Evolutionary conservation across 352 stramenopile species (phyloP), one percentile per base, ranked within the genome.

Genomic region (Blastocystis sp.): DNA sequence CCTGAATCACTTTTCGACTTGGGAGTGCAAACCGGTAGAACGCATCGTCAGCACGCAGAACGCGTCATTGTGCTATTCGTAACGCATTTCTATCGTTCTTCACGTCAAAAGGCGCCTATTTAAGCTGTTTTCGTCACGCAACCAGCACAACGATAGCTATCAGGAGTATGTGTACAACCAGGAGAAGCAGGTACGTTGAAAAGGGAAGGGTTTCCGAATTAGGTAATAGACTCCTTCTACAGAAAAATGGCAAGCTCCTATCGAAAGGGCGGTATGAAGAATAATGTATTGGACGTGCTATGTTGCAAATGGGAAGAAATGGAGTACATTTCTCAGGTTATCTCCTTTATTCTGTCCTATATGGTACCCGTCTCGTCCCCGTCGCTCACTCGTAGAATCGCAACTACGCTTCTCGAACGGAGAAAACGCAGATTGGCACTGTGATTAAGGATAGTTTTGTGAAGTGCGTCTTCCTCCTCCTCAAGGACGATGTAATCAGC

Each of bases 271-370:
- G 34, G 38, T 42, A 60, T n/a, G 19, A n/a, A 40, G 19, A 14
- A 61, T 9, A 21, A 28, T 63, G 43, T 48, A 62, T 6, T 79
- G 11, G 34, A 6, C 4, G 9, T 45, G 21, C 28, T 79, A 1
- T 79, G 69, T 40, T 79, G 69, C n/a, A 79, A 79, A 38, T 79
- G 69, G 69, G 42, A 79, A 3, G 69, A 79, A 63, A 79, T 79
- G 69, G 11, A 62, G 10, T 79, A 61, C 28, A 79, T 79, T n/a
- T 45, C 24, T 7, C 17, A 62, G 19, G 45, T 79, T 17, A 19
- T 79, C 19, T 63, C 34, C 9, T 6, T 63, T 19, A 38, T 79
- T 48, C 52, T 79, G 2, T 38, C 60, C 34, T 79, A 79, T 14
- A 43, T 79, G 40, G 69, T 79, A n/a, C 10, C 4, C 11, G 9